Evolutionary conservation across 768 basidiomycete genomes (phyloP), one percentile per base, ranked within the genome.

Genomic region (Naganishia kalamii): DNA sequence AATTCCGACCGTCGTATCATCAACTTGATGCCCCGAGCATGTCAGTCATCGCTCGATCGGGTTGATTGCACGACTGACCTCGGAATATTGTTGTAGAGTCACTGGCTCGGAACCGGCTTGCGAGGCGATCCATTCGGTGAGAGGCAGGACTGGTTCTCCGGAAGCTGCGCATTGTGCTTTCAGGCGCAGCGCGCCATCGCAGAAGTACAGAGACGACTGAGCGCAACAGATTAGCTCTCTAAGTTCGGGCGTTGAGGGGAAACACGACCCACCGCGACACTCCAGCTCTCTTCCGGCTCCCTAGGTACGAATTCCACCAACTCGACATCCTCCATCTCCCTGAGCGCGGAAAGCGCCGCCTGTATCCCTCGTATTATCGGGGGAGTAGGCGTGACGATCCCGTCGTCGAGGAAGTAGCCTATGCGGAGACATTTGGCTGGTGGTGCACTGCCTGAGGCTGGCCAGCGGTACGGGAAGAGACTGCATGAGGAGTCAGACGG

Each of bases 361-460:
- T 30, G 25, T 29, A 50, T 27, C 23, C 49, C 49, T 50, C 49
- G 49, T 3, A 25, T 17, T 21, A 50, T 17, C 10, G 49, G 49
- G 19, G 49, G 23, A 30, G 49, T 50, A 30, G 49, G 49, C 7
- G 40, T 44, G 57, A 65, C 57, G 35, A 65, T 35, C 19, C 65
- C 65, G 41, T 65, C 65, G 11, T 43, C 35, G 25, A 60, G 21
- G 23, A 60, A 60, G 44, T 47, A 57, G 13, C 65, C 65, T 43
- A 65, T 48, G 15, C 43, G 23, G n/a, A 60, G 54, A 11, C 32
- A 19, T 25, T 30, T 30, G 11, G 11, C 17, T 15, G 27, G 23
- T 3, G 49, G 19, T 1, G 23, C 29, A 10, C 23, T 40, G 23
- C 17, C 19, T 50, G 4, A 30, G 29, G n/a, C n/a, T n/a, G 49